Base-by-base conservation (phyloP, 768 basidiomycete species). In the Mycena olivaceomarginata region DNA sequence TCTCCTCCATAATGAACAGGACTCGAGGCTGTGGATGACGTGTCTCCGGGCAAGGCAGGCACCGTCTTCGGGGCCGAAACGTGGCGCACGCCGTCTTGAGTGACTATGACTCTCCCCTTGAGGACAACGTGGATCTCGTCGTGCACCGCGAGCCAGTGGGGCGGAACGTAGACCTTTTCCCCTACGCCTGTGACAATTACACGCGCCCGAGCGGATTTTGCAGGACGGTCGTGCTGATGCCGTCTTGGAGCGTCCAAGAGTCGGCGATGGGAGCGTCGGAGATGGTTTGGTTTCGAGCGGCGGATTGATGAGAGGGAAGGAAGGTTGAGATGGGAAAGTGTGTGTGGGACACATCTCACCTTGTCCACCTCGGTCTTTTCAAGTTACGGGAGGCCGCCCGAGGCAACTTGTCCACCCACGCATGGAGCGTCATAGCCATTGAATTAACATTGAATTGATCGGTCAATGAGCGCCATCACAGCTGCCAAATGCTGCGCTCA, bases 1-100 rank as follows among this genome's bases (percentile, higher is more conserved):
- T 63, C 73, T 74, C 73, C 37, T 74, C 73, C n/a, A 74, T 5
- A 12, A 67, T 41, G 8, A 43, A 4, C 65, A 67, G 9, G 20
- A 2, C 59, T 67, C 66, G 16, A 74, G n/a, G 9, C 73, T 63
- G 18, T 74, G 73, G 12, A 74, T 59, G 9, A 74, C 73, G 3
- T 66, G 67, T 3, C 43, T 22, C 18, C 5, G 16, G 2, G 66
- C 68, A 15, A 68, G 0, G 16, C 41, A 39, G 2, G 12, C 15
- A 3, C 73, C 73, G 48, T 74, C 73, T 12, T 51, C 73, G 8
- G 73, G 73, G 4, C 25, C 12, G 12, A 74, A 5, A 62, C 57
- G 12, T 18, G 40, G 6, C 20, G n/a, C 37, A 67, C 67, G 6
- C 39, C 45, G 46, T 63, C 66, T 43, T 68, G 73, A 3, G 57